Evolutionary conservation across 495 filamentous ascomycete genomes (phyloP).

Genomic region (Lichenothelia convexa): DNA sequence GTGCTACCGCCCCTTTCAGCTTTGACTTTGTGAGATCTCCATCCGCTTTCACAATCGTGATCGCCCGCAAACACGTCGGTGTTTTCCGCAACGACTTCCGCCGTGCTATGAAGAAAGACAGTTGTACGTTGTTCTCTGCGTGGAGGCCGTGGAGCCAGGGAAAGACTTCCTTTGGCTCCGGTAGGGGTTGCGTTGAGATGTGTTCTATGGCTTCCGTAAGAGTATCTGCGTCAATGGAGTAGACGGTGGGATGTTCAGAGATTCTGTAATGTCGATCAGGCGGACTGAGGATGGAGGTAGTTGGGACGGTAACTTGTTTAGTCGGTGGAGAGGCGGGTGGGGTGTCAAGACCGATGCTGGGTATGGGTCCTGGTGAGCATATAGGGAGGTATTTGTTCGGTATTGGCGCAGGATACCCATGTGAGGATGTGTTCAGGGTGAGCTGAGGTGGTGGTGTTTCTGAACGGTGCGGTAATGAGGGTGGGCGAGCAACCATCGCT

Average conservation of each 20-base stretch:
- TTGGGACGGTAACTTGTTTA: slow-evolving; percentile 30
- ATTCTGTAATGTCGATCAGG: slow-evolving; percentile 43
- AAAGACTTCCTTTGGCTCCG: slow-evolving; percentile 68
- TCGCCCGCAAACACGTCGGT: slow-evolving; percentile 61
- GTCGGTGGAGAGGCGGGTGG: slow-evolving; percentile 48
- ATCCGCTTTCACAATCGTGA: slow-evolving; percentile 78
- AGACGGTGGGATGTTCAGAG: slow-evolving; percentile 41
- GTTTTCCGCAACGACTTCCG: slow-evolving; percentile 51
- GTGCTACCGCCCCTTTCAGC: slow-evolving; percentile 69
- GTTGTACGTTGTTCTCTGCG: slow-evolving; percentile 68
- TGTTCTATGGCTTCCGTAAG: slow-evolving; percentile 59
- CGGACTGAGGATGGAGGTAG: slow-evolving; percentile 55
- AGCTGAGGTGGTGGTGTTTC: slow-evolving; percentile 23
- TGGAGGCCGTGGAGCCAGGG: slow-evolving; percentile 98
- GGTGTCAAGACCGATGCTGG: slow-evolving; percentile 38
- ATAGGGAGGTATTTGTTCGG: slow-evolving; percentile 83
- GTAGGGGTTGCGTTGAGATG: slow-evolving; percentile 55
- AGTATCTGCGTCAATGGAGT: slow-evolving; percentile 48
- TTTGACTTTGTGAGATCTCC: slow-evolving; percentile 56
- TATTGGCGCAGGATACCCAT: slow-evolving; percentile 37
- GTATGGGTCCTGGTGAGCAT: slow-evolving; percentile 61
- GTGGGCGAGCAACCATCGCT: slow-evolving; percentile 14
- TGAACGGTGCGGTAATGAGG: slow-evolving; percentile 12
- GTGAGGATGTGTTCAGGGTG: slow-evolving; percentile 30
- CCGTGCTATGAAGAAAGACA: slow-evolving; percentile 70